Evolutionary conservation across 2,329 filamentous ascomycete genomes (phyloP), one percentile per base, ranked within the genome.

Genomic region (Colletotrichum spinosum): DNA sequence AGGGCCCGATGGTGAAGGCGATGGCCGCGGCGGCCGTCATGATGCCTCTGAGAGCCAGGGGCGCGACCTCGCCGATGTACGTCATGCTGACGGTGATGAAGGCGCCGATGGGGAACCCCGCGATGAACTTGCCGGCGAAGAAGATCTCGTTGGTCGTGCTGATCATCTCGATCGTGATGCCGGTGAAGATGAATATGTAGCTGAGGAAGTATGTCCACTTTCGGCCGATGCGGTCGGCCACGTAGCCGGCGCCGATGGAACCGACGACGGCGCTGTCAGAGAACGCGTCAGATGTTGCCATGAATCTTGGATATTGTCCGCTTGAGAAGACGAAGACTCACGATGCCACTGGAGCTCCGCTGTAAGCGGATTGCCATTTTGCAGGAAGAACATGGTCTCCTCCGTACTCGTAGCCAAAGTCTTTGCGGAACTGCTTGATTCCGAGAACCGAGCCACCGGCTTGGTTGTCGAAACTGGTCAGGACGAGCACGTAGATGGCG

Each of bases 291-390:
- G 53, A 34, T 3, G 10, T 42, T 6, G 17, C 17, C 8, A 39
- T 34, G 13, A 8, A 41, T 33, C 13, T 6, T 25, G 15, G 17
- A 48, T 25, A 12, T 35, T 25, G n/a, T 12, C 6, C 4, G 2
- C n/a, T 39, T 8, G 41, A 33, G 42, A n/a, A 1, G 13, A 13
- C 10, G 17, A 17, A 17, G n/a, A 71, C 72, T 68, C 53, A 74
- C 73, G 73, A 74, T 53, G 80, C 79, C 9, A 80, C 75, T 2
- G 80, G 79, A 0, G 72, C 80, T 15, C 79, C 80, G 55, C 75
- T 74, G 62, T 82, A 81, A 6, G 80, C 80, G 15, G 74, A 75
- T 68, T 83, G 80, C 81, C 81, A 83, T 12, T 77, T 75, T 5
- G 79, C 76, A 10, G 76, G 70, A 8, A 83, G 71, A 5, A 81